These are phyloP conservation scores for Mycena rosella DNA, from an alignment of 768 basidiomycete species.

Conservation along the genomic window DNA sequence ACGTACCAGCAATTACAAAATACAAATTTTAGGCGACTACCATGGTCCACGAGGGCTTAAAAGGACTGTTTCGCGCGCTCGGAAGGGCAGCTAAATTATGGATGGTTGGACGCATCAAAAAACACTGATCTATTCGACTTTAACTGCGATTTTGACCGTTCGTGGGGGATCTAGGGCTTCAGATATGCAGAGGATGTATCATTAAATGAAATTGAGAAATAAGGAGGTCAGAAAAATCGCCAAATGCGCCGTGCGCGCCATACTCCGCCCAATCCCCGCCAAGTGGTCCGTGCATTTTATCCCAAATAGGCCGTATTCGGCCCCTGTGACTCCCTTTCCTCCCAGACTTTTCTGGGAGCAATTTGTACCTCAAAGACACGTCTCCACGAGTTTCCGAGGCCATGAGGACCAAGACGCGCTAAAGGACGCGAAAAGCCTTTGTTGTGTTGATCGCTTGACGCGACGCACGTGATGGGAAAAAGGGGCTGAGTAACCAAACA, in stretches of 20 bases:
- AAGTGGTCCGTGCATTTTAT: constrained; percentile 31
- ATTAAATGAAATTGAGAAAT: too few relatives aligned
- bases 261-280: not conserved
- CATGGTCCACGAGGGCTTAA: not conserved
- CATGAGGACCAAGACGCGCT: not conserved
- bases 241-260: not conserved
- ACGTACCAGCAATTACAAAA: too few relatives aligned
- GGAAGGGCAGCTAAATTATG: too few relatives aligned
- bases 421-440: constrained; percentile 24
- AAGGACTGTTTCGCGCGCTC: not conserved
- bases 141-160: too few relatives aligned
- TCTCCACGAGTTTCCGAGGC: not conserved
- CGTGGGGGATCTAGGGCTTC: too few relatives aligned
- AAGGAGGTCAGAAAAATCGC: too few relatives aligned
- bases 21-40: not conserved
- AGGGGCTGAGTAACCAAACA: constrained; percentile 12
- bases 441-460: constrained; percentile 26
- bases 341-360: not conserved
- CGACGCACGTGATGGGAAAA: constrained; percentile 38
- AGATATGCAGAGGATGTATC: too few relatives aligned
- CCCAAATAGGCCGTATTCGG: constrained; percentile 5
- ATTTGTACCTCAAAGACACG: constrained; percentile 2
- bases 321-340: too few relatives aligned
- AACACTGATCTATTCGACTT: too few relatives aligned
- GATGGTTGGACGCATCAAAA: too few relatives aligned